Evolutionary conservation across 1,284 basidiomycete species (phyloP).

Genomic region (Tausonia pullulans): DNA sequence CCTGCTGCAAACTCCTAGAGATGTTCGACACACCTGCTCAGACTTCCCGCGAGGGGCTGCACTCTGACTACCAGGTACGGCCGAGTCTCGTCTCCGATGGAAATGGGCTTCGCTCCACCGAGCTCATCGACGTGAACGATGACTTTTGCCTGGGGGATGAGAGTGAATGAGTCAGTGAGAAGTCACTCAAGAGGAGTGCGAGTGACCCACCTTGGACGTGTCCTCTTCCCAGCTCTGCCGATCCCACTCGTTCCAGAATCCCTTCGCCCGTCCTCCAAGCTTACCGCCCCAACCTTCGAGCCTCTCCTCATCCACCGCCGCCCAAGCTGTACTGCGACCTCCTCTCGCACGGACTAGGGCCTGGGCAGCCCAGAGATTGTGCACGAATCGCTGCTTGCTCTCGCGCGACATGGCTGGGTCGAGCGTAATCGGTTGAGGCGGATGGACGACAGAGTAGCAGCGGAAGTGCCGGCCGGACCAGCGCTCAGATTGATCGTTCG

Average conservation of each 20-base stretch:
- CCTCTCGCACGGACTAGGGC: conserved; percentile 58
- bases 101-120: conserved; percentile 60
- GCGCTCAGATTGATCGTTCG: conserved; percentile 62
- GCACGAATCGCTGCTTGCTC: conserved; percentile 71
- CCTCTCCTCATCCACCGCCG: conserved; percentile 44
- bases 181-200: background rate
- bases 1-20: background rate
- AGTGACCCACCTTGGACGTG: conserved; percentile 53
- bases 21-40: conserved; percentile 44
- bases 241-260: conserved; percentile 76
- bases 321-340: conserved; percentile 42
- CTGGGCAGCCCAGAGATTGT: conserved; percentile 74
- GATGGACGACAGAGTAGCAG: conserved; percentile 56
- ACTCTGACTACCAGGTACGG: conserved; percentile 63
- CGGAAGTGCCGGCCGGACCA: conserved; percentile 52
- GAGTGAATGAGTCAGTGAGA: background rate
- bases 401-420: conserved; percentile 51
- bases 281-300: conserved; percentile 45
- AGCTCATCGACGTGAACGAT: conserved; percentile 68
- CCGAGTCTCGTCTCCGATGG: conserved; percentile 53
- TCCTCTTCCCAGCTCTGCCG: conserved; percentile 61
- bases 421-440: conserved; percentile 50
- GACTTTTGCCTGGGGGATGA: conserved; percentile 56
- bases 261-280: conserved; percentile 48
- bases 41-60: conserved; percentile 66